Base-by-base conservation (phyloP, 495 filamentous ascomycete genomes). In the Wilcoxina mikolae region DNA sequence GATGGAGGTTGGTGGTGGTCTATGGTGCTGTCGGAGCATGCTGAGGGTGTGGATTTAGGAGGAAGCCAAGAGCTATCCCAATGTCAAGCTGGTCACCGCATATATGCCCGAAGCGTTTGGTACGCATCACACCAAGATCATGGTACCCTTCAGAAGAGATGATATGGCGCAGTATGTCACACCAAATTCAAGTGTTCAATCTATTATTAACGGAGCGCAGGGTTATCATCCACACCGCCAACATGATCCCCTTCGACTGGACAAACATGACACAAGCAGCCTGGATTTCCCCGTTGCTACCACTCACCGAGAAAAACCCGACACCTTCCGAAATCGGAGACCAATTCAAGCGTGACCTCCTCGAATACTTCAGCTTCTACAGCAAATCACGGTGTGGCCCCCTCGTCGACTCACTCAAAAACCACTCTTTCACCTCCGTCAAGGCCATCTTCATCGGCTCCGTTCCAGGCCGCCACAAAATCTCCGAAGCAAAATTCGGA, bases 61-160 rank as follows among this genome's bases (percentile, higher is more conserved):
- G 41, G 81, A 78, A 70, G 66, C 74, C 69, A 76, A 80, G 66
- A 48, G 68, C n/a, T 80, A 81, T 60, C 59, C 70, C 3, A 91
- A 93, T 65, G 74, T 88, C 4, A 72, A 77, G 17, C 69, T 85
- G 2, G 81, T 87, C 50, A 71, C 79, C 31, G 88, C 88, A 2
- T 84, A 81, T 57, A 85, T 93, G 75, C 83, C 87, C 0, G 85
- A 91, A 59, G 75, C 81, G 51, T 94, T 90, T 62, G 88, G 88
- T 24, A 94, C 88, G 0, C 88, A 94, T 69, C 83, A 86, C 66
- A 76, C 80, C 5, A 93, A 94, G 68, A 90, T 94, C 81, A 79
- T 95, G 67, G 72, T 94, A 29, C 69, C 94, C 5, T 69, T 94
- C 46, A 74, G 85, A 7, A 79, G 83, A 65, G 86, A 94, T 65